A percentile compares a stretch with the other conserved stretches of the same genome.
Evolutionary conservation across 176 grass and related monocot species (phyloP).

Genomic region (Dactylis glomerata): DNA sequence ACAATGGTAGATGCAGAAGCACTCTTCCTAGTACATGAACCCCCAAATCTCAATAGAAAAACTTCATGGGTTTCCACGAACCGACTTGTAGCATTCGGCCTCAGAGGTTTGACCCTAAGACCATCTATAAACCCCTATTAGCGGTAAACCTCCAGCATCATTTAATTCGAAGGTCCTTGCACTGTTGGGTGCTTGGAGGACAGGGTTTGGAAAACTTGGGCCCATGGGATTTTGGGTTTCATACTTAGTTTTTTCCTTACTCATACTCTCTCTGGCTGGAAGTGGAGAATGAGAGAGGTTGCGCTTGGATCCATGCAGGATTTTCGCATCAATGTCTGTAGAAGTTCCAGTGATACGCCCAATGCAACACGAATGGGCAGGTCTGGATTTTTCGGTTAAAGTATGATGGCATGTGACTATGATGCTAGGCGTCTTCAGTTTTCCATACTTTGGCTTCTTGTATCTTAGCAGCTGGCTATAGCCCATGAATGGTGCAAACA

Average conservation of each 20-base stretch:
- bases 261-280: constrained; percentile 30
- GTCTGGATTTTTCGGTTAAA: constrained; percentile 23
- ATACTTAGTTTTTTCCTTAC: constrained; percentile 2
- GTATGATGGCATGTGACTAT: constrained; percentile 28
- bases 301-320: constrained; percentile 67
- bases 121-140: constrained; percentile 33
- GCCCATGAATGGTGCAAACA: not conserved
- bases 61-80: constrained; percentile 11
- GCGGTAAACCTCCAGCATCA: constrained; percentile 18
- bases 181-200: constrained; percentile 70
- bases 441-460: constrained; percentile 13
- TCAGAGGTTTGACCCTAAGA: constrained; percentile 49
- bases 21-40: constrained; percentile 18
- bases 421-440: constrained; percentile 32
- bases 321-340: constrained; percentile 93
- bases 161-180: constrained; percentile 61
- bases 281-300: constrained; percentile 46
- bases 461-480: constrained; percentile 11
- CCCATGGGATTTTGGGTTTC: constrained; percentile 53
- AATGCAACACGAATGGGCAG: constrained; percentile 34
- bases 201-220: constrained; percentile 75
- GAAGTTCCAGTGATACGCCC: constrained; percentile 29
- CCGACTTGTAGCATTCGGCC: constrained; percentile 28
- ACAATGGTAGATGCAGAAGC: not conserved
- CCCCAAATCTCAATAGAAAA: not conserved